Evolutionary conservation across 176 grass and related monocot species (phyloP).

Genomic region (Zea luxurians): DNA sequence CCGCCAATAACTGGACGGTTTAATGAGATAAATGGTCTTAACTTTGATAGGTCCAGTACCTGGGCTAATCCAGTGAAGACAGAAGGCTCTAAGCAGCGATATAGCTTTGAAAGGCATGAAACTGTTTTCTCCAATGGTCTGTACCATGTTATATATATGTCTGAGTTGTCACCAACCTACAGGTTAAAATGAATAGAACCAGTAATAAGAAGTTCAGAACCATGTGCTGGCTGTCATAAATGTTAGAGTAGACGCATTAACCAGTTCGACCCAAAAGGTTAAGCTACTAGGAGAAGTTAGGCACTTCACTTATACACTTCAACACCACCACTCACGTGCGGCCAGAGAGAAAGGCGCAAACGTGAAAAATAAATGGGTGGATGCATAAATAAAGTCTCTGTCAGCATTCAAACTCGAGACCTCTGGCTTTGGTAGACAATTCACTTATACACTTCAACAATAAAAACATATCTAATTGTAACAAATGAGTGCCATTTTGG

Average conservation of each 20-base stretch:
- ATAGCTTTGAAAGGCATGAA: conserved; percentile 93
- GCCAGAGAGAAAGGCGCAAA: no score
- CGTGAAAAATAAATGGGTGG: no score
- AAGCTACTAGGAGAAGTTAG: no score
- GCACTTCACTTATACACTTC: no score
- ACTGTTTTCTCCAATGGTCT: conserved; percentile 97
- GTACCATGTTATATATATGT: conserved; percentile 86
- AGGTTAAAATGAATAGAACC: conserved; percentile 33
- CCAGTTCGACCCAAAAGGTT: no score
- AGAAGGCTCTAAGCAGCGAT: conserved; percentile 83
- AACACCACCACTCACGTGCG: no score
- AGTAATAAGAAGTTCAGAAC: conserved; percentile 9
- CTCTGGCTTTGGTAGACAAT: no score
- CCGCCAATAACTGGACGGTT: conserved; percentile 31
- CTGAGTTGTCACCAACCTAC: conserved; percentile 70
- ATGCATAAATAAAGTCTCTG: no score
- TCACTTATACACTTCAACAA: no score
- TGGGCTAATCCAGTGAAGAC: conserved; percentile 99
- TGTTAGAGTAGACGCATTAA: no score
- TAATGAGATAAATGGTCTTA: conserved; percentile 26
- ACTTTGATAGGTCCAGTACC: conserved; percentile 52
- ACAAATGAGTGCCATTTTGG: background rate
- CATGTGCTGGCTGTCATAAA: background rate
- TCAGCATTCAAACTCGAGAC: no score
- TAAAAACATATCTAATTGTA: background rate